These are phyloP conservation scores for Malbranchea zuffiana DNA, from an alignment of 2,329 filamentous ascomycete genomes.

Conservation along the genomic window DNA sequence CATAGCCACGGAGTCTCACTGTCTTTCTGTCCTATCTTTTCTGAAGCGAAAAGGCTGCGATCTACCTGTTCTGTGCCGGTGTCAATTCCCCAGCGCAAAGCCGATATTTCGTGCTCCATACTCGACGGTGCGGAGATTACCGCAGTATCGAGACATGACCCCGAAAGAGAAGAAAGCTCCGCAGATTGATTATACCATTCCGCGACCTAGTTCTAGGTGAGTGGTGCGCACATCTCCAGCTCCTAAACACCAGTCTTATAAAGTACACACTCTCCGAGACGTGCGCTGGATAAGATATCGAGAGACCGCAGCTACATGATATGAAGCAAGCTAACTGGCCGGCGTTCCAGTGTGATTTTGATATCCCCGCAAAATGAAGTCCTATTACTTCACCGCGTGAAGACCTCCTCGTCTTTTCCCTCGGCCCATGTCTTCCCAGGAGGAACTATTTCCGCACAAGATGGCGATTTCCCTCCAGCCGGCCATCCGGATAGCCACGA, in stretches of 20 bases:
- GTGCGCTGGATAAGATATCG: too few species aligned
- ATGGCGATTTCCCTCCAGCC: constrained; percentile 48
- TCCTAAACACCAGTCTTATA: too few species aligned
- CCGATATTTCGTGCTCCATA: too few species aligned
- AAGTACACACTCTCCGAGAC: too few species aligned
- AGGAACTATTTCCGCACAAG: constrained; percentile 66
- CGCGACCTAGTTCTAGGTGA: constrained; percentile 56
- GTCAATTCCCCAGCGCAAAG: too few species aligned
- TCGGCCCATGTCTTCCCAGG: constrained; percentile 94
- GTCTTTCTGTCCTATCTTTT: too few species aligned
- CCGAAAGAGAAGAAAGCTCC: constrained; percentile 7
- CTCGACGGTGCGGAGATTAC: constrained; percentile 13
- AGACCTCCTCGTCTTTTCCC: constrained; percentile 71
- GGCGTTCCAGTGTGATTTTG: constrained; percentile 56
- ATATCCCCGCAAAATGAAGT: constrained; percentile 80
- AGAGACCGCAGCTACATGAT: too few species aligned
- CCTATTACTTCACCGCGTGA: constrained; percentile 74
- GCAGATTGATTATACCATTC: constrained; percentile 25
- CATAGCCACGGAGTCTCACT: too few species aligned
- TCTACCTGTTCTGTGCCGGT: too few species aligned
- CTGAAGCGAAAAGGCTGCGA: too few species aligned
- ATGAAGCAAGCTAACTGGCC: too few species aligned
- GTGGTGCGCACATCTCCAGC: too few species aligned
- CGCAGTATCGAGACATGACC: constrained; percentile 16
- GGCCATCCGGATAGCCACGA: constrained; percentile 50